phyloP scores from a whole-genome alignment of 108 stramenopile species.

The Conticribra weissflogii region DNA sequence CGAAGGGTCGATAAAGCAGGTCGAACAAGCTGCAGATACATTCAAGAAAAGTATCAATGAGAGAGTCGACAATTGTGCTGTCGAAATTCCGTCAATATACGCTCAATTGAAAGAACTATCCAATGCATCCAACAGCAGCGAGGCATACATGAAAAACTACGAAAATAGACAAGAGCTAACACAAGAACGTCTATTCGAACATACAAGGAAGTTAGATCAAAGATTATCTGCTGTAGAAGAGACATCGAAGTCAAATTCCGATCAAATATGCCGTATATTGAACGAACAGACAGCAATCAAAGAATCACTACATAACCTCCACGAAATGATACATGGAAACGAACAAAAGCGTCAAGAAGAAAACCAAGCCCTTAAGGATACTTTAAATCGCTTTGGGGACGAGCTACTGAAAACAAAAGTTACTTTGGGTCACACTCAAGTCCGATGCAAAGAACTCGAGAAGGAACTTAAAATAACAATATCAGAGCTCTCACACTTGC shows the following conservation, averaged over 20 bases:
- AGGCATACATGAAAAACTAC: conserved; percentile 15
- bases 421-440: conserved; percentile 41
- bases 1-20: conserved; percentile 19
- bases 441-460: conserved; percentile 34
- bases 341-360: conserved; percentile 34
- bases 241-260: not conserved
- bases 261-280: conserved; percentile 15
- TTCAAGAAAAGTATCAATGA: conserved; percentile 20
- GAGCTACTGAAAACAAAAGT: conserved; percentile 47
- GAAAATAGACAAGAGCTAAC: conserved; percentile 19
- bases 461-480: conserved; percentile 34
- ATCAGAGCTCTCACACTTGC: conserved; percentile 31
- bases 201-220: conserved; percentile 21
- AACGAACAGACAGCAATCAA: conserved; percentile 37
- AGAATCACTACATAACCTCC: conserved; percentile 19
- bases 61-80: conserved; percentile 20
- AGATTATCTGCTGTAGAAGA: conserved; percentile 25
- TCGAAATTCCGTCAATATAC: conserved; percentile 25
- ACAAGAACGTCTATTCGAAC: conserved; percentile 28
- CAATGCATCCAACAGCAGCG: conserved; percentile 19
- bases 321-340: conserved; percentile 18
- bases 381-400: conserved; percentile 38
- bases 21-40: conserved; percentile 8
- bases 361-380: conserved; percentile 16
- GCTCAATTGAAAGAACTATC: conserved; percentile 26